Percentiles rank a stretch among this genome's conserved stretches.
These are phyloP conservation scores for Chrysoporthe deuterocubensis DNA, from an alignment of 2,329 filamentous ascomycete species.

Conservation along the genomic window DNA sequence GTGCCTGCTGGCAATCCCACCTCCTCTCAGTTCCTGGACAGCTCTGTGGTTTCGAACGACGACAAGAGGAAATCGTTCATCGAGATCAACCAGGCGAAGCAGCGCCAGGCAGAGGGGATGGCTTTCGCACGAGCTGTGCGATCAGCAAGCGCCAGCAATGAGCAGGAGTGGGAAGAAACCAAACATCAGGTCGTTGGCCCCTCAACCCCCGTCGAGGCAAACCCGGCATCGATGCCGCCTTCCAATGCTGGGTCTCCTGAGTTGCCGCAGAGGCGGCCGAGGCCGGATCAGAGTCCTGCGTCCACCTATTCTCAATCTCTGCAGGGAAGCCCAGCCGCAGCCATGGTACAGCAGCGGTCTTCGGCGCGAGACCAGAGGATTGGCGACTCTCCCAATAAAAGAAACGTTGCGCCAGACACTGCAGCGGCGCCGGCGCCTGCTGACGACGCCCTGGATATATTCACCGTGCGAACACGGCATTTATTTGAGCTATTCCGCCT, in stretches of 20 bases:
- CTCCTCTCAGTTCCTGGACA: slow-evolving; percentile 42
- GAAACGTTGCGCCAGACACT: slow-evolving; percentile 15
- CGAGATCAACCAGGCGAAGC: slow-evolving; percentile 61
- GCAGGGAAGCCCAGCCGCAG: slow-evolving; percentile 21
- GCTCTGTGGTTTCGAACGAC: slow-evolving; percentile 44
- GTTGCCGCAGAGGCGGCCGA: slow-evolving; percentile 29
- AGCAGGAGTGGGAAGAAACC: slow-evolving; percentile 37
- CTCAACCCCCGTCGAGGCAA: slow-evolving; percentile 33
- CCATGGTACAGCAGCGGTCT: slow-evolving; percentile 33
- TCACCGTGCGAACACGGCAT: slow-evolving; percentile 72
- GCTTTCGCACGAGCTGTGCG: slow-evolving; percentile 59
- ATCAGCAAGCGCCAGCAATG: slow-evolving; percentile 38
- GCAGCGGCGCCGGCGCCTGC: slow-evolving; percentile 39
- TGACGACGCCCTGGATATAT: slow-evolving; percentile 72
- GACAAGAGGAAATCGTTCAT: slow-evolving; percentile 63
- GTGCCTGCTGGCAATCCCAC: slow-evolving; percentile 40
- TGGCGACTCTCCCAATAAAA: slow-evolving; percentile 32
- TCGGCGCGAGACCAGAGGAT: slow-evolving; percentile 32
- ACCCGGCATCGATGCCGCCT: slow-evolving; percentile 24
- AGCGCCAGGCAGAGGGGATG: slow-evolving; percentile 63
- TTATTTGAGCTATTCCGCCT: slow-evolving; percentile 77
- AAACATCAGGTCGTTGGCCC: slow-evolving; percentile 28
- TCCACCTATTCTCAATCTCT: slow-evolving; percentile 35
- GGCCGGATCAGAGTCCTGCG: slow-evolving; percentile 48
- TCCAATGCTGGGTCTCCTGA: slow-evolving; percentile 30